Base-by-base conservation (phyloP, 2,329 filamentous ascomycete species). In the Plectosphaerella plurivora region DNA sequence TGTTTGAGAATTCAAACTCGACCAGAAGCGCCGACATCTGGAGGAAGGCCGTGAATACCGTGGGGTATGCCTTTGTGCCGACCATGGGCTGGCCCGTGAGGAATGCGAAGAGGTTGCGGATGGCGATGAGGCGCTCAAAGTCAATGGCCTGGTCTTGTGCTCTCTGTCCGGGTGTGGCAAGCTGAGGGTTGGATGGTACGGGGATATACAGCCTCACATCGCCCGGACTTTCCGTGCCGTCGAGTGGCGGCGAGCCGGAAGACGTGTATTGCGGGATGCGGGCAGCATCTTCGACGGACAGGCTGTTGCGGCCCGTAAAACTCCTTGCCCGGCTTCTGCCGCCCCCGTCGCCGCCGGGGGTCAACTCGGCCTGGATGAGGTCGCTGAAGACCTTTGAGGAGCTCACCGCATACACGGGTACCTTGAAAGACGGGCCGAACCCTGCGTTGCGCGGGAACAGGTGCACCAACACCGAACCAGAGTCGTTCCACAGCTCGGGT, bases 101-200 rank as follows among this genome's bases (percentile, higher is more conserved):
- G 57, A 88, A 83, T 6, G 84, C 84, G 57, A 88, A 87, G 41
- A 88, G 64, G 58, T 88, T 88, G 49, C 84, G 76, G 24, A 83
- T 76, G 4, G 77, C 78, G 37, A 87, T 71, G 12, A 87, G 65
- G 3, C 76, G 74, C 49, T 85, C 81, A 36, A 82, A 62, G 46
- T 82, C 77, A 20, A 61, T 60, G 16, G 60, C 60, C 9, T 65
- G 61, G 15, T 58, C 64, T 18, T 50, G 48, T 12, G 18, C n/a
- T 15, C 37, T n/a, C 35, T 60, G 69, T n/a, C 58, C 69, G 33
- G 60, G 72, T 50, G 57, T 61, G 49, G 60, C 55, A 16, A 69
- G 54, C n/a, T 15, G 37, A 16, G 37, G 4, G 41, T 9, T 6
- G 4, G 5, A 5, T 4, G 28, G 8, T 9, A 12, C 28, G 1